Evolutionary conservation across 768 basidiomycete genomes (phyloP), one percentile per base, ranked within the genome.

Genomic region (Terana coerulea): DNA sequence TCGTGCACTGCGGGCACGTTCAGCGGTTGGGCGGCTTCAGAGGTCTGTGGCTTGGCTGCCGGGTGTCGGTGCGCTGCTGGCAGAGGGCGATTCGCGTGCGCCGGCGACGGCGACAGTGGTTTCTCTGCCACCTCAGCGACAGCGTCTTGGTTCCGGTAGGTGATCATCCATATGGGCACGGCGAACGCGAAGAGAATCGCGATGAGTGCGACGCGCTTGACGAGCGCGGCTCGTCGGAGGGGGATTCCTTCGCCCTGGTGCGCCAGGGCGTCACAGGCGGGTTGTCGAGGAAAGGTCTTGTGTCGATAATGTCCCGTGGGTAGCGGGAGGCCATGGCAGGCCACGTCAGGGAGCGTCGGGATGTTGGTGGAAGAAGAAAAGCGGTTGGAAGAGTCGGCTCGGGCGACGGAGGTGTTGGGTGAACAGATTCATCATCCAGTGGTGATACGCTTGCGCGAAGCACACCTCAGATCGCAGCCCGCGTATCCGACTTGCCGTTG

Each of bases 231-330:
- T 39, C 61, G 61, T 28, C 45, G 39, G 15, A 14, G 21, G 53
- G 47, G 25, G 54, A 29, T 25, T 52, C 46, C 21, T 51, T 53
- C 8, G 47, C 51, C 24, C 53, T 52, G 1, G 48, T 11, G 15
- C 54, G 54, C 59, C 57, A 60, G 30, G 58, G 56, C 2, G 55
- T 47, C 10, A 25, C 17, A 1, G 59, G 51, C 1, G 57, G 12
- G 37, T 49, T 36, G 9, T 45, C 40, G 43, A 50, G 49, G 49
- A 50, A 50, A 4, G 49, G 49, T 21, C 39, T 41, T 15, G 37
- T 42, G 45, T 47, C 45, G 24, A 28, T 37, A 15, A 15, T 28
- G 17, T 45, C 19, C 26, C 26, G 43, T n/a, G 19, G 43, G 25
- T 17, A 17, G 43, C 29, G 36, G 7, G 47, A 24, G 17, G 33